Base-by-base conservation (phyloP, 108 stramenopile genomes). In the Phaeodactylum tricornutum region DNA sequence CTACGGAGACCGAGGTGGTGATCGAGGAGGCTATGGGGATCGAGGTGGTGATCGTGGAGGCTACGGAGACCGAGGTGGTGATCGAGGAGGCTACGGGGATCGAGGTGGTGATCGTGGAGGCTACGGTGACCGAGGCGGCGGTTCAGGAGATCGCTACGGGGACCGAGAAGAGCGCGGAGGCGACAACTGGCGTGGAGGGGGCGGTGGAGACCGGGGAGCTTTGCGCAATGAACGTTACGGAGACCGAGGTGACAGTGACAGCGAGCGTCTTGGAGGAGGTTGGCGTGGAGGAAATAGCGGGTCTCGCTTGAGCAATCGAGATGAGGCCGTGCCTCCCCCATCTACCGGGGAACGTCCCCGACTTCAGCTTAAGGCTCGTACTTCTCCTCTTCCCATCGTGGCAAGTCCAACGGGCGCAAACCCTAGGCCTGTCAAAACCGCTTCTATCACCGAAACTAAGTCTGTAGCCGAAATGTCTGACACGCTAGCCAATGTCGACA, bases 281-380 rank as follows among this genome's bases (percentile, higher is more conserved):
- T 28, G 43, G 54, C 34, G 49, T 34, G 34, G 55, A 47, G 22
- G 16, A 29, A 44, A 32, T 23, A 8, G 44, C 27, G 15, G 28
- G 27, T 35, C 23, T 44, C 6, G 43, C 65, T 6, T 11, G 48
- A 12, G 47, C 45, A 1, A 41, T 43, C 26, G 55, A 17, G 32
- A 50, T 33, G 12, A 9, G 16, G 23, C 4, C 28, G 17, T 29
- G 15, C 40, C 43, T 26, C 21, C 54, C 20, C 14, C 60, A 14
- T 11, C 55, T 16, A 29, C 45, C 23, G 75, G 72, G 21, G 62
- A 59, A 36, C 69, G 82, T 29, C 77, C 80, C 22, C 65, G 75
- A 26, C 56, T 86, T 37, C 75, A 81, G 29, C 59, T 86, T 21
- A 48, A 58, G 24, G 35, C 47, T 29, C 56, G 77, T 24, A 78